Percentiles rank a stretch among this genome's conserved stretches.
phyloP scores from a whole-genome alignment of 495 filamentous ascomycete species.

The Achaetomiella virescens region DNA sequence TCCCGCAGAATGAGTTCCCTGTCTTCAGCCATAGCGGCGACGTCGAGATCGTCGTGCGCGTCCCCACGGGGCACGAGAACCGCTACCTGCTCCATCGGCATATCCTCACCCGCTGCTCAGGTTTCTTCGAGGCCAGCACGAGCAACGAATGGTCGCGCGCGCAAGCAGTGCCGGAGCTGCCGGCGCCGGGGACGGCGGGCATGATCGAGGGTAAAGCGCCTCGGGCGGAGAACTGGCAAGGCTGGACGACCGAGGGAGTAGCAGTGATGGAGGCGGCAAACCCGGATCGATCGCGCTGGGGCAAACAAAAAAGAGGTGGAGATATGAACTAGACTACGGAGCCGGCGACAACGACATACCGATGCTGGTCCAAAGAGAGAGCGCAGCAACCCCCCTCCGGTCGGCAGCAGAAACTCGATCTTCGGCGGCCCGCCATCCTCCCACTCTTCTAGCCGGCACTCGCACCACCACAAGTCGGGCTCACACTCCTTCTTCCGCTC shows the following conservation, averaged over 20 bases:
- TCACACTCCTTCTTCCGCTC: constrained; percentile 76
- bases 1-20: constrained; percentile 83
- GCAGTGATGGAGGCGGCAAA: constrained; percentile 10
- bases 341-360: constrained; percentile 70
- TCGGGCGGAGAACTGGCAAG: constrained; percentile 28
- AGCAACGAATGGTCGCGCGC: constrained; percentile 76
- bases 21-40: constrained; percentile 85
- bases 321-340: constrained; percentile 79
- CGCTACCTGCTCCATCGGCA: constrained; percentile 80
- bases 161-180: constrained; percentile 26
- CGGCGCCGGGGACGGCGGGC: constrained; percentile 30
- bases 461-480: constrained; percentile 31
- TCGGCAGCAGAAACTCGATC: constrained; percentile 27
- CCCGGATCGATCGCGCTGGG: constrained; percentile 10
- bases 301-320: constrained; percentile 60
- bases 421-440: constrained; percentile 33
- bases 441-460: constrained; percentile 24
- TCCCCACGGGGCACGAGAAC: constrained; percentile 62
- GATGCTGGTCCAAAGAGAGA: constrained; percentile 79
- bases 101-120: constrained; percentile 80
- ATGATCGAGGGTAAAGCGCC: constrained; percentile 46
- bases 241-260: constrained; percentile 22
- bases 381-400: constrained; percentile 15
- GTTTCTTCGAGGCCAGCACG: constrained; percentile 87
- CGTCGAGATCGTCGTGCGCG: constrained; percentile 75